These are phyloP conservation scores for Diaporthe ampelina DNA, from an alignment of 2,329 filamentous ascomycete genomes.

Conservation along the genomic window DNA sequence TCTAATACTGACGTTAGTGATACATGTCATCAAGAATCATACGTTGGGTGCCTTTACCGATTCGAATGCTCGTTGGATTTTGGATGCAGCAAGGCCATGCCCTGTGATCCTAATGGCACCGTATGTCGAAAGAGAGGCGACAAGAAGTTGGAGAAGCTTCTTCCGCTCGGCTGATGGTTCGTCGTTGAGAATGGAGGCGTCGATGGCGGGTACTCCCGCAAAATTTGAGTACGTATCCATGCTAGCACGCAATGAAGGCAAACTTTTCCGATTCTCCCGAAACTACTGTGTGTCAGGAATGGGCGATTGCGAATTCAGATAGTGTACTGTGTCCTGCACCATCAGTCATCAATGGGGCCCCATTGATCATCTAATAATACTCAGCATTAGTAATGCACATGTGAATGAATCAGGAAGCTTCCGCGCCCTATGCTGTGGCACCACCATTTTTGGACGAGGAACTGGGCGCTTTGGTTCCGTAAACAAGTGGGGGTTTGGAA, in stretches of 20 bases:
- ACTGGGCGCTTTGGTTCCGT: background rate
- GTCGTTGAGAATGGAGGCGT: conserved; percentile 7
- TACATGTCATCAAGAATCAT: fast-evolving
- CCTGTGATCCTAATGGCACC: conserved; percentile 4
- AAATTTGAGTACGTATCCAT: conserved; percentile 20
- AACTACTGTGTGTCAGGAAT: background rate
- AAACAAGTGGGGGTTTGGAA: conserved; percentile 1
- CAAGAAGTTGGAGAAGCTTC: background rate
- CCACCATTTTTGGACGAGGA: background rate
- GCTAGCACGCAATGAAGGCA: background rate
- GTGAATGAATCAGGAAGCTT: background rate
- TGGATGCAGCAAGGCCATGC: background rate
- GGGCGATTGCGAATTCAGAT: background rate
- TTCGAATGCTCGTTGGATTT: conserved; percentile 16
- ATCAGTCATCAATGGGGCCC: background rate
- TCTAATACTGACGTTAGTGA: background rate
- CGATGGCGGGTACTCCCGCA: background rate
- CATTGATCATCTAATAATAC: background rate
- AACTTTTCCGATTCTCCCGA: background rate
- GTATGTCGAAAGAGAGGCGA: conserved; percentile 6
- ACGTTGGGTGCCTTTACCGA: background rate
- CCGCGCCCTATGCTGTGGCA: conserved; percentile 2
- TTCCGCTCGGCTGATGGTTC: background rate
- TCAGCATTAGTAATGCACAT: background rate
- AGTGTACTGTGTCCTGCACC: background rate